Base-by-base conservation (phyloP, 148 eudicot genomes). In the Cornus florida region DNA sequence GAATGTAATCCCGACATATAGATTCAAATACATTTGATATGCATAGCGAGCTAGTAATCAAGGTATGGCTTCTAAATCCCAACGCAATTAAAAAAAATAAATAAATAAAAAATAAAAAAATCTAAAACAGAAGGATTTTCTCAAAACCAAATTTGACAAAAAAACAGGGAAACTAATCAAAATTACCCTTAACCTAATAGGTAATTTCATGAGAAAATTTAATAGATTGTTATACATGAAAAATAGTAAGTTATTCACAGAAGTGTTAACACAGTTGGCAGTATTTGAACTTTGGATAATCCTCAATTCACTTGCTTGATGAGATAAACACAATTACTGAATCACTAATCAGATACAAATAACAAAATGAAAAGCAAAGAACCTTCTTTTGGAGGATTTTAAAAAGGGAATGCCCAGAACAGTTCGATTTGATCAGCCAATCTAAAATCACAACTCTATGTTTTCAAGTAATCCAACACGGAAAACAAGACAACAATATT, bases 341-440 rank as follows among this genome's bases (percentile, higher is more conserved):
- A 35, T 35, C 38, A 35, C 38, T 2, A 35, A 35, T 35, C 48
- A 74, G 17, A 69, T 35, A 74, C 17, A 10, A 66, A n/a, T 14
- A 13, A 19, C 20, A 74, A 69, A 76, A 78, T 57, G 60, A 50
- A 75, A 20, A 4, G 38, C 79, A 76, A 56, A 78, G 11, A 24
- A 67, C 82, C 77, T 73, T 77, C 72, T 67, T 35, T 28, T 32
- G 46, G 14, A 53, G 33, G 74, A 57, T 59, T 62, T 66, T 73
- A 70, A 11, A 50, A 71, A 82, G 60, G 78, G 80, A 79, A 71
- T 60, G 70, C 62, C 38, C 28, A 56, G 46, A 78, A 56, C 71
- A 60, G 2, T 81, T 74, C 84, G 67, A 67, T 9, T 87, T 73
- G 74, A 80, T 43, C 79, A 68, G 76, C 73, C 73, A 81, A 84